phyloP scores from a whole-genome alignment of 108 stramenopile genomes.

The Skeletonema menzelii region DNA sequence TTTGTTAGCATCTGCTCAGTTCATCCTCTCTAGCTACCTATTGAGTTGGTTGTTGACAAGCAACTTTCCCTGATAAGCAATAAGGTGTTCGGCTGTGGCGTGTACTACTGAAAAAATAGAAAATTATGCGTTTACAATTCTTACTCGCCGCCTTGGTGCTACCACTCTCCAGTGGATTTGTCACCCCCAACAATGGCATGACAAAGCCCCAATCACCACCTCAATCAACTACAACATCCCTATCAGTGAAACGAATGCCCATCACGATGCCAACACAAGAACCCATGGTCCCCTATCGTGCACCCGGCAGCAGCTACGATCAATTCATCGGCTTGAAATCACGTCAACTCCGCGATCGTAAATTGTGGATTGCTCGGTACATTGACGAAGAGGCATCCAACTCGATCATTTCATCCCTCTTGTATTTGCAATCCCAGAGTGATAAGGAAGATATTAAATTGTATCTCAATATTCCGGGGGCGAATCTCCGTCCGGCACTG shows the following conservation, averaged over 20 bases:
- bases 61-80: too few species aligned
- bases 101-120: too few species aligned
- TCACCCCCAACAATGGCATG: constrained; percentile 2
- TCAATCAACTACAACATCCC: constrained; percentile 6
- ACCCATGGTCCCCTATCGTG: constrained; percentile 86
- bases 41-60: too few species aligned
- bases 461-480: constrained; percentile 93
- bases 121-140: background rate
- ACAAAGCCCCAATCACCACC: background rate
- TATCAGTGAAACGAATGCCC: constrained; percentile 50
- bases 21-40: too few species aligned
- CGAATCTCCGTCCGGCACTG: constrained; percentile 70
- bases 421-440: constrained; percentile 75
- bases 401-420: constrained; percentile 82
- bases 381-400: constrained; percentile 93
- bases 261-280: constrained; percentile 81
- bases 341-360: constrained; percentile 89
- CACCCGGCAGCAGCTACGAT: constrained; percentile 67
- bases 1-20: too few species aligned
- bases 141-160: constrained; percentile 9
- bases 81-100: too few species aligned
- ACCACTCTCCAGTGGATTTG: constrained; percentile 21
- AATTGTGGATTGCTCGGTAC: constrained; percentile 85
- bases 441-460: constrained; percentile 68
- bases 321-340: constrained; percentile 87